phyloP scores from a whole-genome alignment of 2,329 filamentous ascomycete genomes.

The Chalara sp. region DNA sequence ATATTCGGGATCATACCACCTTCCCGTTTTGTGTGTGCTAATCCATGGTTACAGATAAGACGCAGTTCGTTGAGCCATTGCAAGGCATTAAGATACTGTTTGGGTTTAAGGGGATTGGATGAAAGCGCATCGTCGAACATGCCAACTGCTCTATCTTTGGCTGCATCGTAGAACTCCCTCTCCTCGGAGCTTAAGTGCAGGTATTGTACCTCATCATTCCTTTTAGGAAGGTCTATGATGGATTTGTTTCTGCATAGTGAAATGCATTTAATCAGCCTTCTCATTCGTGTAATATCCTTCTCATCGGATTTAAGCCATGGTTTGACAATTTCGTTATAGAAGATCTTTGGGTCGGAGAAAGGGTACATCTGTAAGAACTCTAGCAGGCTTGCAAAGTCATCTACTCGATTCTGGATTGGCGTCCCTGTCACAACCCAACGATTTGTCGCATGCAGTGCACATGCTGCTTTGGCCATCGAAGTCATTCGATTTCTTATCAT shows the following conservation, averaged over 20 bases:
- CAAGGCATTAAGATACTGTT: slow-evolving; percentile 34
- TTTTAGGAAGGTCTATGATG: slow-evolving; percentile 32
- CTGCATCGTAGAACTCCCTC: slow-evolving; percentile 28
- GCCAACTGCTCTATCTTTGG: slow-evolving; percentile 19
- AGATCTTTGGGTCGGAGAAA: slow-evolving; percentile 31
- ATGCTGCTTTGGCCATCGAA: slow-evolving; percentile 31
- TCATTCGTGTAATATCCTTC: slow-evolving; percentile 32
- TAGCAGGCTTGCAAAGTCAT: slow-evolving; percentile 36
- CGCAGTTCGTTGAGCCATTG: slow-evolving; percentile 39
- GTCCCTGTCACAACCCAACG: slow-evolving; percentile 44
- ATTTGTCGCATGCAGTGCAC: slow-evolving; percentile 27
- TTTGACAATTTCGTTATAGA: slow-evolving; percentile 27
- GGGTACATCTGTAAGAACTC: slow-evolving; percentile 37
- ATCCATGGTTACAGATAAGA: slow-evolving; percentile 39
- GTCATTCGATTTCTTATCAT: slow-evolving; percentile 10
- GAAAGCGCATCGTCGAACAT: slow-evolving; percentile 30
- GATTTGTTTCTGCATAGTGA: slow-evolving; percentile 34
- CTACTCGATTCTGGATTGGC: slow-evolving; percentile 40
- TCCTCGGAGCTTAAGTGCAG: slow-evolving; percentile 32
- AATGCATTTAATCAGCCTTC: slow-evolving; percentile 31
- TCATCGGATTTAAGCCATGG: slow-evolving; percentile 32
- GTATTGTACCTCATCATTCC: slow-evolving; percentile 26
- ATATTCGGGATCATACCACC: not conserved
- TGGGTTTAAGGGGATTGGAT: slow-evolving; percentile 2
- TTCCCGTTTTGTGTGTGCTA: slow-evolving; percentile 30